Conservation (phyloP, 2,329 filamentous ascomycete species). For the Periconia digitata region DNA sequence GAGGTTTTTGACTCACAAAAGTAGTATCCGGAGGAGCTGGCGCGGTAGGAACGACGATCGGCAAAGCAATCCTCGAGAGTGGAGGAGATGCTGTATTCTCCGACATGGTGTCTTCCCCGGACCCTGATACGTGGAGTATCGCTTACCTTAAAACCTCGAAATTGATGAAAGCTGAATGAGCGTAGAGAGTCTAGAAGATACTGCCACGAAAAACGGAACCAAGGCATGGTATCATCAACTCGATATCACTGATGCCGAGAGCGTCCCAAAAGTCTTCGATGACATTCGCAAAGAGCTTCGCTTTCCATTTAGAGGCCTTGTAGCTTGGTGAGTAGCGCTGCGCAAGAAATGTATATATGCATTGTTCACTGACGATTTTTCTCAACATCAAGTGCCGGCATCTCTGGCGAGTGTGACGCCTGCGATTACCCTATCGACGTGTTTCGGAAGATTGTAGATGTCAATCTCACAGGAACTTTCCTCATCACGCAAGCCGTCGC, state of each 20-base stretch:
- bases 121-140: conserved; percentile 13
- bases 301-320: conserved; percentile 25
- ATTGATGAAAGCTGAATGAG: background rate
- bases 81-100: conserved; percentile 28
- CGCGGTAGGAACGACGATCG: conserved; percentile 25
- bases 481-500: conserved; percentile 37
- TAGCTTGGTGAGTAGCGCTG: conserved; percentile 16
- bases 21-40: conserved; percentile 32
- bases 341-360: background rate
- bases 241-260: conserved; percentile 23
- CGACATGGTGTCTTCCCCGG: conserved; percentile 12
- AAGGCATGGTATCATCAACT: conserved; percentile 19
- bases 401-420: conserved; percentile 34
- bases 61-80: conserved; percentile 26
- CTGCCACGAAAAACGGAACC: conserved; percentile 10
- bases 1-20: background rate
- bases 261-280: conserved; percentile 14
- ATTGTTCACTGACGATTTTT: background rate
- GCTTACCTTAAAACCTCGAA: background rate
- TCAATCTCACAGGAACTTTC: conserved; percentile 44
- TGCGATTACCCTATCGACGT: conserved; percentile 34
- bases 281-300: conserved; percentile 12
- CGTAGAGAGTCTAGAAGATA: conserved; percentile 7
- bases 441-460: conserved; percentile 40
- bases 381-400: conserved; percentile 17